A percentile compares a stretch with the other conserved stretches of the same genome.
phyloP scores from a whole-genome alignment of 169 alveolate genomes.

The Plasmodium reichenowi region DNA sequence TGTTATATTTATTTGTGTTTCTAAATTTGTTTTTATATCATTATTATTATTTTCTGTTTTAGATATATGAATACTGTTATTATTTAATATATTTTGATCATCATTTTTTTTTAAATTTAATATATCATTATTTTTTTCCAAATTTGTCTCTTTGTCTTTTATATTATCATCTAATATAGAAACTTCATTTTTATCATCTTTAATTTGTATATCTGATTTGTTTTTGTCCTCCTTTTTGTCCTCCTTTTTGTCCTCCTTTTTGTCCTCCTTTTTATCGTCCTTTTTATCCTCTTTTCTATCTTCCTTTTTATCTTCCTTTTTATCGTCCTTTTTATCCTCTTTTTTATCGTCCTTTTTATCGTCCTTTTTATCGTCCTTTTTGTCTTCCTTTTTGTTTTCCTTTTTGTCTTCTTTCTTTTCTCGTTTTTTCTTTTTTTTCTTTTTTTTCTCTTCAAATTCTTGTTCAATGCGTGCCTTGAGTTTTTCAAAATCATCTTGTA shows the following conservation, averaged over 20 bases:
- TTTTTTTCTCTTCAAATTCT: conserved; percentile 41
- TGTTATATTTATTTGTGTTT: conserved; percentile 1
- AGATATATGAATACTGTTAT: background rate
- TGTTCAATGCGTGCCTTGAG: conserved; percentile 14
- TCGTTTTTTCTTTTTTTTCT: conserved; percentile 48
- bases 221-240: background rate
- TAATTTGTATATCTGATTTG: conserved; percentile 3
- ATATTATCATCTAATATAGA: conserved; percentile 2
- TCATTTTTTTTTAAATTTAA: conserved; percentile 7
- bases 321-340: background rate
- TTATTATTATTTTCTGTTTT: background rate
- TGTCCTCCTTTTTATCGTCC: too few relatives aligned
- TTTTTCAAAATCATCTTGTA: conserved; percentile 10
- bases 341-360: background rate
- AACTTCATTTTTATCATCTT: conserved; percentile 6
- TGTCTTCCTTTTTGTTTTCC: background rate
- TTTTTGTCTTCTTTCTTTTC: conserved; percentile 17
- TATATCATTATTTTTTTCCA: conserved; percentile 15
- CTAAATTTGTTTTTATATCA: conserved; percentile 15
- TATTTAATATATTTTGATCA: conserved; percentile 18
- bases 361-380: background rate
- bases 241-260: too few relatives aligned
- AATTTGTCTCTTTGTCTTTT: conserved; percentile 20
- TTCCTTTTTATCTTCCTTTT: background rate
- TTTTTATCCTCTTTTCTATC: too few relatives aligned